phyloP scores from a whole-genome alignment of 495 filamentous ascomycete species.

The Talaromyces nanjingensis region DNA sequence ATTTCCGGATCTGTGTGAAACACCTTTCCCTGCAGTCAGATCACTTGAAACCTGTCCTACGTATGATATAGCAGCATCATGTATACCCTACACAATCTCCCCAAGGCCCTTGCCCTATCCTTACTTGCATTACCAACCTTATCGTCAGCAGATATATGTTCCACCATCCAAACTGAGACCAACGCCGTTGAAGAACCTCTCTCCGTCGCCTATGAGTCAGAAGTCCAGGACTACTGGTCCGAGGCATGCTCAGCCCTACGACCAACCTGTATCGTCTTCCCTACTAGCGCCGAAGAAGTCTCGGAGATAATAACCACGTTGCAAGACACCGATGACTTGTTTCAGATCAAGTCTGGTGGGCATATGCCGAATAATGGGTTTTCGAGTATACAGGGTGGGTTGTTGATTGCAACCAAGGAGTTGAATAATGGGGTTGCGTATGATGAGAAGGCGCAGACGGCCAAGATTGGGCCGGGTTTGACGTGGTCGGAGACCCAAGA shows the following conservation, averaged over 20 bases:
- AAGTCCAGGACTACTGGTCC: conserved; percentile 33
- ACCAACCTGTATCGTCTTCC: conserved; percentile 34
- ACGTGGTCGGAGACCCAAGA: conserved; percentile 33
- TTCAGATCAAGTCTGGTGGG: conserved; percentile 37
- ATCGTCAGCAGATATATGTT: conserved; percentile 28
- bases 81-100: background rate
- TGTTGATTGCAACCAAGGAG: conserved; percentile 33
- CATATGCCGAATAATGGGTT: conserved; percentile 40
- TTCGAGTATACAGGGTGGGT: conserved; percentile 34
- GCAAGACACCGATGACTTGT: conserved; percentile 28
- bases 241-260: conserved; percentile 31
- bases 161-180: conserved; percentile 17
- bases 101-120: background rate
- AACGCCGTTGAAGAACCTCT: conserved; percentile 20
- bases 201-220: conserved; percentile 20
- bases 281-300: conserved; percentile 30
- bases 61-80: background rate
- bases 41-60: background rate
- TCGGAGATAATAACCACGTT: conserved; percentile 30
- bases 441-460: conserved; percentile 27
- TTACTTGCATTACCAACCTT: background rate
- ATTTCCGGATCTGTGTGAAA: background rate
- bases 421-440: conserved; percentile 27
- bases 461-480: conserved; percentile 32
- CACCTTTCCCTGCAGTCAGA: background rate